These are phyloP conservation scores for Saturnispora saitoi DNA, from an alignment of 805 yeast genomes.

Conservation along the genomic window DNA sequence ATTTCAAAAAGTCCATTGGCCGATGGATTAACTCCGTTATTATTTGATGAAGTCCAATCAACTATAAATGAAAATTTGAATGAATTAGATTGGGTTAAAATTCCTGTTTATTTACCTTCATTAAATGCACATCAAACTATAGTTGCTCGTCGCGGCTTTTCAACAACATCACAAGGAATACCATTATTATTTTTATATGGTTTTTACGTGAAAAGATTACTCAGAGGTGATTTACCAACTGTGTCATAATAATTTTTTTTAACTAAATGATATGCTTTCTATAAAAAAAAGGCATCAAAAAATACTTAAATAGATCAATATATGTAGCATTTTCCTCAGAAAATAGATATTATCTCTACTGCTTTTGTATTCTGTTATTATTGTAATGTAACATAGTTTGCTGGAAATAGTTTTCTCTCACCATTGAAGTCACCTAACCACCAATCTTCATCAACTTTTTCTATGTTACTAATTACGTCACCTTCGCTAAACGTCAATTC, in stretches of 20 bases:
- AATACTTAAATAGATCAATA: not conserved
- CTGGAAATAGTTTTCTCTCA: constrained; percentile 79
- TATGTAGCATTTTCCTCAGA: not conserved
- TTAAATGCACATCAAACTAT: constrained; percentile 84
- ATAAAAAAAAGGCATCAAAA: not conserved
- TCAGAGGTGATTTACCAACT: not conserved
- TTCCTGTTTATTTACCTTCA: constrained; percentile 62
- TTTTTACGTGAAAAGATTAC: constrained; percentile 13
- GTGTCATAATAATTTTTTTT: not conserved
- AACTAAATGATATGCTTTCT: too few relatives aligned
- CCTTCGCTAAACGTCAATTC: constrained; percentile 82
- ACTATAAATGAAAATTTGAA: constrained; percentile 49
- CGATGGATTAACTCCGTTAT: constrained; percentile 16
- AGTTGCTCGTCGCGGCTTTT: constrained; percentile 64
- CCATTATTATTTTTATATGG: constrained; percentile 46
- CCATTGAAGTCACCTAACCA: constrained; percentile 87
- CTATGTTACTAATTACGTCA: constrained; percentile 72
- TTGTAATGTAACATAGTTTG: constrained; percentile 59
- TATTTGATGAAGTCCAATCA: constrained; percentile 18
- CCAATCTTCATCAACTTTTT: constrained; percentile 92
- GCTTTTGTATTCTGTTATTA: not conserved
- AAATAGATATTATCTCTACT: not conserved
- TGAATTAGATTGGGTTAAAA: constrained; percentile 63
- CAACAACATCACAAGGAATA: constrained; percentile 41
- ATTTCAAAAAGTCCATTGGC: constrained; percentile 10